Evolutionary conservation across 2,329 filamentous ascomycete genomes (phyloP), one percentile per base, ranked within the genome.

Genomic region (Didymella segeticola): DNA sequence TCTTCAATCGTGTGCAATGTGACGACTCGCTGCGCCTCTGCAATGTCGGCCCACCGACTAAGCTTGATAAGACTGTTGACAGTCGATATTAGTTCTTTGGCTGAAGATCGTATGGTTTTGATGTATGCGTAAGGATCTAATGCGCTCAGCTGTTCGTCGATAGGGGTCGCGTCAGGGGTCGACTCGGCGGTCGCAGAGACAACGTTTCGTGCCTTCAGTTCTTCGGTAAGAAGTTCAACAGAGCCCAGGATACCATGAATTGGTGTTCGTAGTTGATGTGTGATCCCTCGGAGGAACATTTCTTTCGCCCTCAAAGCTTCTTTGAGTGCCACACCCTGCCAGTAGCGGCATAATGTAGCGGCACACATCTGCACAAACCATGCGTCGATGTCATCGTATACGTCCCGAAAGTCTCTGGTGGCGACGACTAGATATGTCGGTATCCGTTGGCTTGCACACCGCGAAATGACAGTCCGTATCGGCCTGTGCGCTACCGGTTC

Each of bases 361-460:
- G 78, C 74, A 41, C 77, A 79, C 4, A 68, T 69, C 4, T 77
- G 69, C 0, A 80, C 66, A 37, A 81, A 80, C 75, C 78, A 79
- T 0, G 76, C 62, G 47, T 81, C 79, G 1, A 80, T 62, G 34
- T 81, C 79, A 38, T 81, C 79, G 42, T 80, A 80, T 4, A 81
- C 74, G 1, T 68, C 58, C 25, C 75, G 74, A 9, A 80, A 71
- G 2, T 80, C 73, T 1, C 68, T 75, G 0, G 75, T 77, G 2
- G 72, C 71, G 2, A 80, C 71, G 0, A 78, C 66, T 0, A 81
- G 64, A 0, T 73, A 68, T 0, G 71, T 76, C 0, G 68, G 64
- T 1, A 58, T 64, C 0, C 65, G 61, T 11, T 66, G 67, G 2
- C 61, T 74, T 27, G 75, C 69, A 45, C 75, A 78, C 17, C 68